Percentiles rank a stretch among this genome's conserved stretches.
These are phyloP conservation scores for Bigelowiella natans DNA, from an alignment of 78 protist species.

Conservation along the genomic window DNA sequence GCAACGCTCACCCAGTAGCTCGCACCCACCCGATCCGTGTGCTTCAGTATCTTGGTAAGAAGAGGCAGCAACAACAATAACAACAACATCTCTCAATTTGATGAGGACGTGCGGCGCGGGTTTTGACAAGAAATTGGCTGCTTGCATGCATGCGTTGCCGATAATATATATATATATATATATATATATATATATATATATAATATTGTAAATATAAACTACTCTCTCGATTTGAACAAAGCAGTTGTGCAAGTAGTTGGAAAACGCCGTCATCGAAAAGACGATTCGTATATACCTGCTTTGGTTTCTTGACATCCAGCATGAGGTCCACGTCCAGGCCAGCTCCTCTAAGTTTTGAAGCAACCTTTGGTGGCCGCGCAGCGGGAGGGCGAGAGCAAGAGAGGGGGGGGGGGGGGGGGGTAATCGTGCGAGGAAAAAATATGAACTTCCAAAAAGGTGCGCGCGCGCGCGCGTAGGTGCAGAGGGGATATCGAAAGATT, in stretches of 20 bases:
- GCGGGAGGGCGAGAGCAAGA: background rate
- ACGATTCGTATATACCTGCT: conserved; percentile 11
- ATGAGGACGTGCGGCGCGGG: too few species aligned
- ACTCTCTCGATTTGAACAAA: background rate
- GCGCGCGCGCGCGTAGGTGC: background rate
- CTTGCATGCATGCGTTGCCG: background rate
- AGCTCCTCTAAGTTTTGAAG: background rate
- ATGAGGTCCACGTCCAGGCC: background rate
- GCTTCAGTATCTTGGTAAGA: background rate
- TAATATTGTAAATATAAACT: background rate
- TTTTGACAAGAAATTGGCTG: too few species aligned
- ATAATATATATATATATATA: background rate
- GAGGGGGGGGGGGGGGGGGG: background rate
- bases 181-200: background rate
- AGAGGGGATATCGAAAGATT: background rate
- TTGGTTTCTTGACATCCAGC: conserved; percentile 18
- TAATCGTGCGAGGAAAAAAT: background rate
- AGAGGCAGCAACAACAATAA: too few species aligned
- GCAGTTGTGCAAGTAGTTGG: background rate
- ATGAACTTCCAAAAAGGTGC: background rate
- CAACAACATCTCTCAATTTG: too few species aligned
- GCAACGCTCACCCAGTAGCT: background rate
- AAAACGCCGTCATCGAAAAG: background rate
- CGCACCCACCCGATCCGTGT: background rate
- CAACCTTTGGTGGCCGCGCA: background rate